Base-by-base conservation (phyloP, 2,329 filamentous ascomycete genomes). In the Xenosphaeropsis pyriputrescens region DNA sequence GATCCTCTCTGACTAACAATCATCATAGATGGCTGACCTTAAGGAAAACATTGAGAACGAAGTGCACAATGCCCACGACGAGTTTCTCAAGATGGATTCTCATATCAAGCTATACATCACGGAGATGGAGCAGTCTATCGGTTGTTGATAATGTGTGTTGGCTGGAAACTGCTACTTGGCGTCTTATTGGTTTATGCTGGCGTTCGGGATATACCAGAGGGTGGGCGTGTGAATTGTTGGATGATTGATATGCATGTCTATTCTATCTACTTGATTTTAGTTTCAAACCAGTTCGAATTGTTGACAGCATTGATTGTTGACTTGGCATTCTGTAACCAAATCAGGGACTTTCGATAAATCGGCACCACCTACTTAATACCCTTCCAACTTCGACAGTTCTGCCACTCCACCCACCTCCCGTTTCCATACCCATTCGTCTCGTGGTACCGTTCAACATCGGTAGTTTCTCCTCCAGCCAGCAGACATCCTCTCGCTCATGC, bases 81-180 rank as follows among this genome's bases (percentile, higher is more conserved):
- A 96, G 64, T 98, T 94, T 60, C 71, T 93, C 55, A 95, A 95
- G 74, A 81, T 98, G 75, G 89, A 96, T 59, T 80, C 85, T 29
- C 91, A 98, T 56, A 93, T 98, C 58, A 89, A 88, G 61, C 68
- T 96, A 44, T 98, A 98, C 65, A 93, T 98, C 54, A 93, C 84
- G 4, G 91, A 98, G 68, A 95, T 98, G 88, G 91, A 96, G 61
- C 88, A 95, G 61, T 80, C 79, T 40, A 74, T 91, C 8, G 22
- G 22, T 9, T 26, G 22, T 26, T 26, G 22, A 26, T 26, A 9
- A 26, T 26, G 8, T 26, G 22, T 26, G n/a, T 9, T 26, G 22
- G 8, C 22, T 26, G 22, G 12, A 26, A 3, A 9, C 12, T 8
- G 22, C 7, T 26, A 9, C 4, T 29, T 50, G 34, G 41, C 13